Evolutionary conservation across 352 stramenopile genomes (phyloP).

Genomic region (Blastocystis sp.): DNA sequence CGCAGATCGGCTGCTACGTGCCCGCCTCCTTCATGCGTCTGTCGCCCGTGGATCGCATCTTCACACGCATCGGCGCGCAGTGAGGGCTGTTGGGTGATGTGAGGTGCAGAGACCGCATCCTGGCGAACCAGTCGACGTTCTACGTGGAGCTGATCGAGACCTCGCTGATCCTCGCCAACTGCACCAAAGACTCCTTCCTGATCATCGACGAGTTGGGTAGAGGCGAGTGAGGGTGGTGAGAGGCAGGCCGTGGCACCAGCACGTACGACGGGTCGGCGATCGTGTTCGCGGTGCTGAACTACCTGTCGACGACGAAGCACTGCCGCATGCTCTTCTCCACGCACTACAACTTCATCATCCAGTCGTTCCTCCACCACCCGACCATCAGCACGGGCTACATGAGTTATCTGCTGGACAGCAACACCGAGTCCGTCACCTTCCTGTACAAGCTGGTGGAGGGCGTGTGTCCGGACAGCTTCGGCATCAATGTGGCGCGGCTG

Average conservation of each 20-base stretch:
- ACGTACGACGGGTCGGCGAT: slow-evolving; percentile 97
- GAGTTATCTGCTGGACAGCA: slow-evolving; percentile 80
- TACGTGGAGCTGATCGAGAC: slow-evolving; percentile 98
- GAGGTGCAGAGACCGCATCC: slow-evolving; percentile 84
- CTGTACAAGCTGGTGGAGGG: slow-evolving; percentile 94
- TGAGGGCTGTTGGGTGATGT: slow-evolving; percentile 2
- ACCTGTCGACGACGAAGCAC: slow-evolving; percentile 78
- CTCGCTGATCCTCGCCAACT: slow-evolving; percentile 90
- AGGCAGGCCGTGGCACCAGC: slow-evolving; percentile 83
- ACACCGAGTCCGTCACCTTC: slow-evolving; percentile 90
- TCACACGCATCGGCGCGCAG: slow-evolving; percentile 95
- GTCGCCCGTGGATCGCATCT: slow-evolving; percentile 95
- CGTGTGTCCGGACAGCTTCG: slow-evolving; percentile 94
- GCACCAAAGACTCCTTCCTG: slow-evolving; percentile 89
- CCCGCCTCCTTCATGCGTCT: slow-evolving; percentile 83
- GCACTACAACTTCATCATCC: slow-evolving; percentile 84
- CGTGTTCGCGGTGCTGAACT: slow-evolving; percentile 90
- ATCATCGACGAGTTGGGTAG: slow-evolving; percentile 94
- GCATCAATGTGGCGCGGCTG: slow-evolving; percentile 96
- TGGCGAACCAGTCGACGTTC: slow-evolving; percentile 97
- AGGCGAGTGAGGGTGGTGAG: too few species aligned
- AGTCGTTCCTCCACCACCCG: slow-evolving; percentile 70
- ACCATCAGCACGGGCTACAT: slow-evolving; percentile 83
- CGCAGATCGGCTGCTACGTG: slow-evolving; percentile 97
- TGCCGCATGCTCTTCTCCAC: slow-evolving; percentile 92